Percentiles rank a stretch among this genome's conserved stretches.
Evolutionary conservation across 306 rosid genomes (phyloP).

Genomic region (Cajanus cajan): DNA sequence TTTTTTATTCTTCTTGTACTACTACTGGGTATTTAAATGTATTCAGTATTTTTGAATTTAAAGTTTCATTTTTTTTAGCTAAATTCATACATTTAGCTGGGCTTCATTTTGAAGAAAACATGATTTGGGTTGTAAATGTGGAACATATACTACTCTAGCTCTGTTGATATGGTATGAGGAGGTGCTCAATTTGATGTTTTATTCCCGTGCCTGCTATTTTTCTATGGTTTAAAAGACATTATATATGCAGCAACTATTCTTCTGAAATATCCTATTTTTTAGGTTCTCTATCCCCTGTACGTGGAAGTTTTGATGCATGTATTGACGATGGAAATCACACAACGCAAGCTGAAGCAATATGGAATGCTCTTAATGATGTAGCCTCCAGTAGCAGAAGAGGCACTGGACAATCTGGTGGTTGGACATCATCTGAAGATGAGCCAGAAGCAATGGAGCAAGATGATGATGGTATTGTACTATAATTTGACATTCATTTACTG

Average conservation of each 20-base stretch:
- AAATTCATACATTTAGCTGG: neutral
- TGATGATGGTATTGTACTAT: conserved; percentile 60
- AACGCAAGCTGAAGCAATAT: conserved; percentile 73
- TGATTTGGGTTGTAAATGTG: conserved; percentile 18
- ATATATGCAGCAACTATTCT: neutral
- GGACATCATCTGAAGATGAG: conserved; percentile 96
- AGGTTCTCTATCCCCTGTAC: conserved; percentile 80
- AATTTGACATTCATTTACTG: neutral
- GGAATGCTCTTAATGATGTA: conserved; percentile 74
- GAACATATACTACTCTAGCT: neutral
- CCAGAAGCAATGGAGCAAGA: conserved; percentile 78
- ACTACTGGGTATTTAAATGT: neutral
- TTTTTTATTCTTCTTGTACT: neutral
- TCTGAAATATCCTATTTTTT: conserved; percentile 26
- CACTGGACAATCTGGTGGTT: conserved; percentile 53
- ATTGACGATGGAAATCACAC: conserved; percentile 47
- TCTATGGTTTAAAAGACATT: neutral
- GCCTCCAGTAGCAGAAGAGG: conserved; percentile 70
- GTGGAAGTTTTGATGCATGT: conserved; percentile 64
- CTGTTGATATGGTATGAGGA: neutral
- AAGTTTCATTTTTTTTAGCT: neutral
- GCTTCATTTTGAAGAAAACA: neutral
- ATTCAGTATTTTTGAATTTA: neutral
- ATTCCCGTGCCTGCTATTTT: neutral
- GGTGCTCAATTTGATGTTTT: neutral